Evolutionary conservation across 805 yeast species (phyloP), one percentile per base, ranked within the genome.

Genomic region (Wickerhamiella bombiphila): DNA sequence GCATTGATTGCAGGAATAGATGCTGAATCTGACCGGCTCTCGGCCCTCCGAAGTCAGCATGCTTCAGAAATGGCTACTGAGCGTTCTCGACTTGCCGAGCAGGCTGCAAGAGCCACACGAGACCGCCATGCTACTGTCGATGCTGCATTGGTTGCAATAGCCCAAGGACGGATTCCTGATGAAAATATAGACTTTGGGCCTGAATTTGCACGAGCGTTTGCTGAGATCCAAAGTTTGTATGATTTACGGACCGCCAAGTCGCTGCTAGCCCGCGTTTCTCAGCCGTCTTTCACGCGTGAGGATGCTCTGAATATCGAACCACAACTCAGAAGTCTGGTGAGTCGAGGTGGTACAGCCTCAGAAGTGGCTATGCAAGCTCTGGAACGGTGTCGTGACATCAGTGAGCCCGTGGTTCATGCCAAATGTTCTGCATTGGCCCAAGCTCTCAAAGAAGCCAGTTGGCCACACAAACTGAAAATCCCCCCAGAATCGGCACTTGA

Each of bases 1-100:
- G 40, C 38, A 29, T 38, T 51, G 11, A 14, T 38, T 11, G 34
- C 34, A 6, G 35, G 38, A 13, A 30, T 48, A 5, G 52, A 50
- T 26, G 28, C 30, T 3, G 46, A 50, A 36, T 22, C 40, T 15
- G 35, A 32, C 1, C 26, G 24, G 3, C 26, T 48, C 22, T 34
- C 40, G 32, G 35, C 29, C 14, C 33, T 30, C 7, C 22, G 16
- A 6, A 5, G 6, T 13, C 19, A 30, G 21, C 33, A 30, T 19
- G 16, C 15, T 5, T 20, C 11, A 8, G 33, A 5, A 8, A 22
- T 30, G 13, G 13, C 14, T 15, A 22, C 20, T 6, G 33, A 13
- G 5, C 11, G 22, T 6, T 7, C 14, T 7, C 7, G 6, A 5
- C 22, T 22, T 5, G 22, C 7, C 14, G 18, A 7, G 22, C 14